Evolutionary conservation across 306 rosid genomes (phyloP), one percentile per base, ranked within the genome.

Genomic region (Trifolium subterraneum): DNA sequence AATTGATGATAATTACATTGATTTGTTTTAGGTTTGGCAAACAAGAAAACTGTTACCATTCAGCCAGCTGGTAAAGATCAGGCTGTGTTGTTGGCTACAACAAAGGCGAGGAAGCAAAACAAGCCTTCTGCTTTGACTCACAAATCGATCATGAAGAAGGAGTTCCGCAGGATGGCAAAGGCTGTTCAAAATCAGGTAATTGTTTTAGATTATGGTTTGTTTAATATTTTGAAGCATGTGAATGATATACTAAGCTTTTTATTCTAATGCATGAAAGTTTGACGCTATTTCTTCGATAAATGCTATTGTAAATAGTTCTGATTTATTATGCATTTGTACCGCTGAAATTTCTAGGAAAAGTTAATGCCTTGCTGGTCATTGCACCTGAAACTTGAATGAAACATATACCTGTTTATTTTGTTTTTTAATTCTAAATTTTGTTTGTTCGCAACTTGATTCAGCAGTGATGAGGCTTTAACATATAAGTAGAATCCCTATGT

Each of bases 111-210:
- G 96, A 95, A 95, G 36, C 98, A 92, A 65, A 95, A 84, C 88
- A 90, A 90, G 67, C 99, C 98, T 15, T 80, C 93, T 47, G 82
- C 90, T n/a, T 68, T 81, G 85, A 86, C 85, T 41, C 98, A 95
- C 80, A 95, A 90, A 75, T 95, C 99, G 48, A 74, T 90, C 68
- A 78, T 95, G 93, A 95, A 95, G 70, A 92, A 95, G 83, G 99
- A 92, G 74, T 92, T 95, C 83, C 39, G 84, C 4, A 87, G 92
- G 65, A 88, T 95, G 97, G 93, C 93, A 6, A 87, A 88, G 42
- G 96, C 97, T 2, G 90, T 95, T 8, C 29, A 55, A 4, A 87
- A 92, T 72, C 99, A 95, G 99, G 99, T 95, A 75, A 54, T 10
- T 64, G 0, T 14, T 11, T 14, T 2, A 10, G 51, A 29, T 5